phyloP scores from a whole-genome alignment of 1,284 basidiomycete genomes.

The Amylostereum chailletii region DNA sequence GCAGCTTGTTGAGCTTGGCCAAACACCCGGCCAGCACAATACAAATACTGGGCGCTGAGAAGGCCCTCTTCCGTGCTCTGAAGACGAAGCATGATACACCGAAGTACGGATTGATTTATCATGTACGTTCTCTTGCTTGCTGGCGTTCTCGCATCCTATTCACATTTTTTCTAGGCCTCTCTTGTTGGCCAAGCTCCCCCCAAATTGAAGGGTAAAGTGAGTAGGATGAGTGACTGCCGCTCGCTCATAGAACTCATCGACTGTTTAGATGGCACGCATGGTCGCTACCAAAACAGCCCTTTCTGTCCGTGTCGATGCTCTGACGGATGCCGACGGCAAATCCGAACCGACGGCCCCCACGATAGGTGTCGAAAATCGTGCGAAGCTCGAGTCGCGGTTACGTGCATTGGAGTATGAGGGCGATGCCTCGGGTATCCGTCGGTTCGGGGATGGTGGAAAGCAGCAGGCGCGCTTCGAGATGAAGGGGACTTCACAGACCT shows the following conservation, averaged over 20 bases:
- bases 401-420: conserved; percentile 81
- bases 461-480: conserved; percentile 77
- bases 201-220: conserved; percentile 94
- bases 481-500: conserved; percentile 66
- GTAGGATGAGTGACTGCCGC: conserved; percentile 9
- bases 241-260: neutral
- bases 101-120: conserved; percentile 97
- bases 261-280: conserved; percentile 91
- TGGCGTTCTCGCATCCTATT: neutral
- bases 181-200: conserved; percentile 96
- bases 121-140: conserved; percentile 42
- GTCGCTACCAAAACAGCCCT: conserved; percentile 96
- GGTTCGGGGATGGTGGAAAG: conserved; percentile 52
- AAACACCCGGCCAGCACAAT: conserved; percentile 98
- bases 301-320: conserved; percentile 93
- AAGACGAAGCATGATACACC: conserved; percentile 99
- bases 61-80: conserved; percentile 94
- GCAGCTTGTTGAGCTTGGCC: conserved; percentile 86
- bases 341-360: conserved; percentile 74
- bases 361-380: conserved; percentile 88
- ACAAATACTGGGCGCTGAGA: conserved; percentile 97
- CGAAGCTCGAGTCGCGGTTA: conserved; percentile 91
- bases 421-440: conserved; percentile 59
- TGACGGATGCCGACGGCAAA: conserved; percentile 89
- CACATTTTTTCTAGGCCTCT: conserved; percentile 53